These are phyloP conservation scores for Trametes cubensis DNA, from an alignment of 768 basidiomycete species.

Conservation along the genomic window DNA sequence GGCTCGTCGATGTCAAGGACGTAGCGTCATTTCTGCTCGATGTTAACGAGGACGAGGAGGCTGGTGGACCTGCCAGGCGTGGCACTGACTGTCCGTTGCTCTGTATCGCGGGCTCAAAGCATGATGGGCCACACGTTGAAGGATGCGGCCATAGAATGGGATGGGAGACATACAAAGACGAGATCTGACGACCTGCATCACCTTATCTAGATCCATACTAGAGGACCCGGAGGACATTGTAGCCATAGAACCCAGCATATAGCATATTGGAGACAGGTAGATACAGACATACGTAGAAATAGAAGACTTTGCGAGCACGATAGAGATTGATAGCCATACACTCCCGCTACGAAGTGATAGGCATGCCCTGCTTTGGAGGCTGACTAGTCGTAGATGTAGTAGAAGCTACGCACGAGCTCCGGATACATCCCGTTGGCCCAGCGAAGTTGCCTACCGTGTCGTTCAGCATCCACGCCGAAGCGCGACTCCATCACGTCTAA, in stretches of 20 bases:
- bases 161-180: constrained; percentile 40
- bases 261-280: background rate
- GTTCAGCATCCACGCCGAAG: constrained; percentile 20
- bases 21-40: constrained; percentile 33
- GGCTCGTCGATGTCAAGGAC: constrained; percentile 37
- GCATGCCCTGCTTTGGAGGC: background rate
- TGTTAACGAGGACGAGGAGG: constrained; percentile 7
- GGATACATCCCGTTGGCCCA: constrained; percentile 21
- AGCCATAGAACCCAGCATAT: constrained; percentile 2
- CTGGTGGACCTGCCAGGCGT: background rate
- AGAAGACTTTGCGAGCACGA: background rate
- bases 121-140: constrained; percentile 34
- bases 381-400: background rate
- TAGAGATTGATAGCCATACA: too few relatives aligned
- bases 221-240: background rate
- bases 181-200: constrained; percentile 18
- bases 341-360: too few relatives aligned
- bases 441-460: constrained; percentile 6
- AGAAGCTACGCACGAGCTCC: constrained; percentile 9
- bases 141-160: constrained; percentile 44
- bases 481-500: constrained; percentile 20
- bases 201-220: background rate
- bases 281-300: background rate
- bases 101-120: constrained; percentile 42
- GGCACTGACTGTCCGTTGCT: constrained; percentile 35